These are phyloP conservation scores for Grifola frondosa DNA, from an alignment of 1,284 basidiomycete species.

Conservation along the genomic window DNA sequence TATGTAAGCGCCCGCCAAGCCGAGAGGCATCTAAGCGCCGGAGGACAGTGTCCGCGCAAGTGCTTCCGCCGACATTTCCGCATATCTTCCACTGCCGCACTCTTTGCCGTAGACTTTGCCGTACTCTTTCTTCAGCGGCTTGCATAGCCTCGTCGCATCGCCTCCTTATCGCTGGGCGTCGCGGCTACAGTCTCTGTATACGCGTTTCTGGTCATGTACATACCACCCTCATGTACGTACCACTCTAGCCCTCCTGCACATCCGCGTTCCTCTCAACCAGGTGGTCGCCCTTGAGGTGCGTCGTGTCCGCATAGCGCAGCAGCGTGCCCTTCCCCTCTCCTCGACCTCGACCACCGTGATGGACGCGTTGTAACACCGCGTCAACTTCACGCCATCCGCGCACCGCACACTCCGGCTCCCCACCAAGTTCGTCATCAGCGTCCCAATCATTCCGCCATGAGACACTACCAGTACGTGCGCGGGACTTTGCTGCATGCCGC, in stretches of 20 bases:
- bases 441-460: slow-evolving; percentile 64
- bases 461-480: slow-evolving; percentile 57
- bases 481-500: slow-evolving; percentile 16
- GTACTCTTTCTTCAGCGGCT: too few relatives aligned
- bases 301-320: slow-evolving; percentile 51
- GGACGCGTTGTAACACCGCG: slow-evolving; percentile 54
- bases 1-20: too few relatives aligned
- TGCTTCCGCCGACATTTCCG: too few relatives aligned
- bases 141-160: too few relatives aligned
- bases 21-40: too few relatives aligned
- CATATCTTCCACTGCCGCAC: too few relatives aligned
- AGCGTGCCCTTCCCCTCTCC: slow-evolving; percentile 42
- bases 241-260: slow-evolving; percentile 26
- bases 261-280: slow-evolving; percentile 52
- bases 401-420: slow-evolving; percentile 38
- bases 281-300: slow-evolving; percentile 48
- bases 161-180: too few relatives aligned
- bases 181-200: too few relatives aligned
- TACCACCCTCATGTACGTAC: background rate
- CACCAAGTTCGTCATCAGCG: slow-evolving; percentile 48
- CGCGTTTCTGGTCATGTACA: too few relatives aligned
- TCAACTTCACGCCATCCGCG: slow-evolving; percentile 42
- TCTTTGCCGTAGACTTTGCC: too few relatives aligned
- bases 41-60: too few relatives aligned
- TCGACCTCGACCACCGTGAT: slow-evolving; percentile 58